phyloP scores from a whole-genome alignment of 805 yeast genomes.

The Candida parachauliodes region DNA sequence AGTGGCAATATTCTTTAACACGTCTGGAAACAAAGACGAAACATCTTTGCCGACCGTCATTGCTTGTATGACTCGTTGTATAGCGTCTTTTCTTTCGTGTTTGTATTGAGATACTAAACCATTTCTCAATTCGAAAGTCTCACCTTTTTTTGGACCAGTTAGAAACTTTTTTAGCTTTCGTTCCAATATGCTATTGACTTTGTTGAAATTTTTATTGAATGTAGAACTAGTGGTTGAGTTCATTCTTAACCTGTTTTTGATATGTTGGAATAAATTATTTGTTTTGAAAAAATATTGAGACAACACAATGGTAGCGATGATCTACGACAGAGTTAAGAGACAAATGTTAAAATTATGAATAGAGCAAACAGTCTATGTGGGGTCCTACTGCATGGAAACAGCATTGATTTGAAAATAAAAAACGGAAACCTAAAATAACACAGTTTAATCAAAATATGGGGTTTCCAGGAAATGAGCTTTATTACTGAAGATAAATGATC shows the following conservation, averaged over 20 bases:
- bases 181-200: slow-evolving; percentile 34
- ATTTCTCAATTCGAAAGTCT: slow-evolving; percentile 83
- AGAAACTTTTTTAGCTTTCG: slow-evolving; percentile 41
- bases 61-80: slow-evolving; percentile 93
- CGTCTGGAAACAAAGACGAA: slow-evolving; percentile 90
- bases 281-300: not conserved
- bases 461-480: too few species aligned
- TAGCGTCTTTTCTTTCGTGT: slow-evolving; percentile 92
- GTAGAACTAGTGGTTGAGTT: not conserved
- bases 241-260: not conserved
- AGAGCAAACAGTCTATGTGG: too few species aligned
- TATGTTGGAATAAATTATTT: not conserved
- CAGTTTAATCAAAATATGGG: too few species aligned
- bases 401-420: too few species aligned
- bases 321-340: too few species aligned
- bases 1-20: slow-evolving; percentile 92
- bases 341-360: too few species aligned
- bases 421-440: too few species aligned
- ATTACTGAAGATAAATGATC: too few species aligned
- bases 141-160: slow-evolving; percentile 54
- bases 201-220: slow-evolving; percentile 7
- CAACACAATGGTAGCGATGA: slow-evolving; percentile 2
- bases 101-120: slow-evolving; percentile 96
- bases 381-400: too few species aligned
- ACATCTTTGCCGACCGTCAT: slow-evolving; percentile 99